phyloP scores from a whole-genome alignment of 1,139 yeast genomes.

The Kodamaea derodonti region DNA sequence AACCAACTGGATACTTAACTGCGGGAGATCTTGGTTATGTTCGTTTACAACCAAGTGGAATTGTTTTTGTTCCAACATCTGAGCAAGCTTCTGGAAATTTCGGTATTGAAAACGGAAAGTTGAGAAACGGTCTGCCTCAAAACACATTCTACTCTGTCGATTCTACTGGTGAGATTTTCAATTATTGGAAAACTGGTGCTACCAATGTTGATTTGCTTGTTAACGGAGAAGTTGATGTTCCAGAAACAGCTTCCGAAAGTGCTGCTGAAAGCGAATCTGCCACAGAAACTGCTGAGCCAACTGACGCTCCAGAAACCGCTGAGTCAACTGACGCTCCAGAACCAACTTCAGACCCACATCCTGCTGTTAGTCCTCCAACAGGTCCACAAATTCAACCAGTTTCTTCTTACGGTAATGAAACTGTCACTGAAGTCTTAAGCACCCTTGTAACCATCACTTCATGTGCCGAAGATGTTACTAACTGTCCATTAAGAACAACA shows the following conservation, averaged over 20 bases:
- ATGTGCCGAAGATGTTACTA: constrained; percentile 12
- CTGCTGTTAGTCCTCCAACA: not conserved
- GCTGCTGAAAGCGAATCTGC: not conserved
- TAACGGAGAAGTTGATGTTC: constrained; percentile 1
- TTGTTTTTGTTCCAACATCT: constrained; percentile 9
- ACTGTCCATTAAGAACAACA: constrained; percentile 14
- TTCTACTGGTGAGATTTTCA: constrained; percentile 7
- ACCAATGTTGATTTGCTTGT: constrained; percentile 4
- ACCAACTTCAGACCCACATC: not conserved
- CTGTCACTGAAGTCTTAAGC: too few relatives aligned
- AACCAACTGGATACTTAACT: constrained; percentile 28
- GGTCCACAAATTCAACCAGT: not conserved
- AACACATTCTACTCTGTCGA: constrained; percentile 8
- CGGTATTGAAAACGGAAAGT: constrained; percentile 23
- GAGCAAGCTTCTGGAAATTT: constrained; percentile 24
- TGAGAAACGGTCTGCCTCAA: constrained; percentile 18
- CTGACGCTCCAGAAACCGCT: not conserved
- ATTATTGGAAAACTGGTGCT: constrained; percentile 4
- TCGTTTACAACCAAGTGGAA: constrained; percentile 13
- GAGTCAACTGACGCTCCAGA: not conserved
- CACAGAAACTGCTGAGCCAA: not conserved
- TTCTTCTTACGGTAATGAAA: too few relatives aligned
- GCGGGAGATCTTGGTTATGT: constrained; percentile 18
- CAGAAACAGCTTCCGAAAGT: not conserved
- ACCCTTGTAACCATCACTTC: constrained; percentile 13